These are phyloP conservation scores for Diplodia mutila DNA, from an alignment of 2,329 filamentous ascomycete genomes.

Conservation along the genomic window DNA sequence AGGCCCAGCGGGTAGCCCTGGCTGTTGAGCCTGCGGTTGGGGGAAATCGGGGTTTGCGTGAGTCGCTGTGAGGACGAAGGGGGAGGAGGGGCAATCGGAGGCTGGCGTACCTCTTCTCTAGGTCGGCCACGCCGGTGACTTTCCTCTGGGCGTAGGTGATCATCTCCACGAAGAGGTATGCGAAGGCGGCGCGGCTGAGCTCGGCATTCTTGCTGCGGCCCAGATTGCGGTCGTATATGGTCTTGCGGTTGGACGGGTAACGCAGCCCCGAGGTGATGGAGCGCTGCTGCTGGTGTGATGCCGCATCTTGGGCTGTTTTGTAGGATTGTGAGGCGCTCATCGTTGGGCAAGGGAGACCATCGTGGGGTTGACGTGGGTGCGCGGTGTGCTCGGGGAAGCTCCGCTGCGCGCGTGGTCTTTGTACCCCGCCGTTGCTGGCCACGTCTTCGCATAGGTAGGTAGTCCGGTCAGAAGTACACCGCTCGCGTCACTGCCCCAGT, in stretches of 20 bases:
- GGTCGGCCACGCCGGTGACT: conserved; percentile 89
- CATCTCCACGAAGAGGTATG: conserved; percentile 96
- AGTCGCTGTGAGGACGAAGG: conserved; percentile 46
- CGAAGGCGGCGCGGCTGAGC: conserved; percentile 90
- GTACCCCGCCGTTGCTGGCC: conserved; percentile 8
- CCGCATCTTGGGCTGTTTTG: conserved; percentile 20
- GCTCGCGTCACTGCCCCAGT: background rate
- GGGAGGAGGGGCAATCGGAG: background rate
- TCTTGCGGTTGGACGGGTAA: conserved; percentile 91
- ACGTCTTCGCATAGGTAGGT: background rate
- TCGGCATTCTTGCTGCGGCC: conserved; percentile 88
- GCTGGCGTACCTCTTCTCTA: conserved; percentile 76
- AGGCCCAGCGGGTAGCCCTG: conserved; percentile 94
- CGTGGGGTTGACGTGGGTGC: conserved; percentile 21
- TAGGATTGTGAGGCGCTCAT: conserved; percentile 25
- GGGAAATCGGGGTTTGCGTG: conserved; percentile 44
- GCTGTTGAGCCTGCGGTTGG: conserved; percentile 70
- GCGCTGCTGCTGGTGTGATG: conserved; percentile 12
- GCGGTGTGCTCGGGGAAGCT: conserved; percentile 15
- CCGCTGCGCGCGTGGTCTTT: background rate
- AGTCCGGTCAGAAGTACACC: background rate
- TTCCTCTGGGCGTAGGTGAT: conserved; percentile 90
- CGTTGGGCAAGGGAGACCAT: conserved; percentile 15
- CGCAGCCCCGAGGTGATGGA: conserved; percentile 63
- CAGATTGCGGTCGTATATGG: conserved; percentile 94